phyloP scores from a whole-genome alignment of 164 flowering plant genomes.

The Cinnamomum chago region DNA sequence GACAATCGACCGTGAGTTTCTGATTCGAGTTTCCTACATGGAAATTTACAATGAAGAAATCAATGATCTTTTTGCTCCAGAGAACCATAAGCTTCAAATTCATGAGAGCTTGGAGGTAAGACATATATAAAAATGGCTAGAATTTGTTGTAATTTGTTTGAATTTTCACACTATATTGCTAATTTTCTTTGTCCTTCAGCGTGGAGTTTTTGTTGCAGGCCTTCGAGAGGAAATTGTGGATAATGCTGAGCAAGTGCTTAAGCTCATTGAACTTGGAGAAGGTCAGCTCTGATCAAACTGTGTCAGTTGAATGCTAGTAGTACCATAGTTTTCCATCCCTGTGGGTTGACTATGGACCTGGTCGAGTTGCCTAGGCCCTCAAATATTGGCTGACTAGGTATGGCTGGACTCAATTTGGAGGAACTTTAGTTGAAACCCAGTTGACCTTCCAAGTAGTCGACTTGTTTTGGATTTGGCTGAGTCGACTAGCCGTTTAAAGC shows the following conservation, averaged over 20 bases:
- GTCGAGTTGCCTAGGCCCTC: too few relatives aligned
- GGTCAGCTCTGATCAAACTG: constrained; percentile 37
- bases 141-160: neutral
- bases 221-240: constrained; percentile 92
- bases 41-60: constrained; percentile 98
- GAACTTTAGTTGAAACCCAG: neutral
- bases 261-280: constrained; percentile 85
- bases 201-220: constrained; percentile 93
- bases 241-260: constrained; percentile 75
- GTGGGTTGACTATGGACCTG: too few relatives aligned
- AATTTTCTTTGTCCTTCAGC: constrained; percentile 36
- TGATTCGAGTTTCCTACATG: constrained; percentile 93
- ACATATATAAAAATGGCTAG: neutral
- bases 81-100: constrained; percentile 81
- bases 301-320: too few relatives aligned
- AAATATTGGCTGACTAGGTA: too few relatives aligned
- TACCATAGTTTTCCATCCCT: too few relatives aligned
- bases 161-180: constrained; percentile 1
- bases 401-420: too few relatives aligned
- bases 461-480: too few relatives aligned
- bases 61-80: constrained; percentile 80
- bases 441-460: too few relatives aligned
- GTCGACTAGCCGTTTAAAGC: too few relatives aligned
- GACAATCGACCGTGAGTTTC: constrained; percentile 70
- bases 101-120: constrained; percentile 94